Evolutionary conservation across 352 stramenopile genomes (phyloP).

Genomic region (Pythium phragmiticola): DNA sequence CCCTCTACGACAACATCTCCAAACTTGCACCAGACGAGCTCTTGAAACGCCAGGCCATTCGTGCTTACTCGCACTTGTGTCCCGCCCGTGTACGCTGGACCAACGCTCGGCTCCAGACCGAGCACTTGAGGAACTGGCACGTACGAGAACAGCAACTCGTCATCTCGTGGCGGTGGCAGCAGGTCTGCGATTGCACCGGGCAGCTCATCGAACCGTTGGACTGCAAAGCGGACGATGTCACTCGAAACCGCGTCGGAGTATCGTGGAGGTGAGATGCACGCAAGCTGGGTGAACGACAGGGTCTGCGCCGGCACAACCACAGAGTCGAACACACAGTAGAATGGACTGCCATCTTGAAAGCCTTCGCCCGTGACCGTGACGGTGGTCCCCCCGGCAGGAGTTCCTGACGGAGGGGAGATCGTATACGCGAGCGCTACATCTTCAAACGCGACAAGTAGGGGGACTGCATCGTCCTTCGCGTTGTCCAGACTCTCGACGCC

Average conservation of each 20-base stretch:
- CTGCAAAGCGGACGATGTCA: conserved; percentile 5
- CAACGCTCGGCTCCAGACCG: conserved; percentile 5
- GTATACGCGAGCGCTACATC: conserved; percentile 13
- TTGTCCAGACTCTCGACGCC: neutral
- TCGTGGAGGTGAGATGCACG: conserved; percentile 22
- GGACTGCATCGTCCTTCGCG: neutral
- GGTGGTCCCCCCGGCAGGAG: conserved; percentile 17
- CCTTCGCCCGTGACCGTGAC: conserved; percentile 31
- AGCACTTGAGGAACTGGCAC: conserved; percentile 8
- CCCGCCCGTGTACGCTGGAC: conserved; percentile 9
- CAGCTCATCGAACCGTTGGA: conserved; percentile 12
- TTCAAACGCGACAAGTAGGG: conserved; percentile 12
- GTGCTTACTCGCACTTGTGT: conserved; percentile 9
- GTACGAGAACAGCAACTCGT: conserved; percentile 18
- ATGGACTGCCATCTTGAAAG: conserved; percentile 10
- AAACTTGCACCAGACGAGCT: conserved; percentile 24
- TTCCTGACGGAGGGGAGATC: conserved; percentile 19
- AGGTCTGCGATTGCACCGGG: neutral
- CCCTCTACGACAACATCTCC: conserved; percentile 11
- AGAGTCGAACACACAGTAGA: conserved; percentile 27
- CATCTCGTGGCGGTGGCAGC: neutral
- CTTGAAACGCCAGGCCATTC: neutral
- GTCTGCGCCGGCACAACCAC: conserved; percentile 11
- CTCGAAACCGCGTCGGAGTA: neutral
- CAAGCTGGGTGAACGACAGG: conserved; percentile 15